Base-by-base conservation (phyloP, 2,329 filamentous ascomycete species). In the Xylariaceae sp. region DNA sequence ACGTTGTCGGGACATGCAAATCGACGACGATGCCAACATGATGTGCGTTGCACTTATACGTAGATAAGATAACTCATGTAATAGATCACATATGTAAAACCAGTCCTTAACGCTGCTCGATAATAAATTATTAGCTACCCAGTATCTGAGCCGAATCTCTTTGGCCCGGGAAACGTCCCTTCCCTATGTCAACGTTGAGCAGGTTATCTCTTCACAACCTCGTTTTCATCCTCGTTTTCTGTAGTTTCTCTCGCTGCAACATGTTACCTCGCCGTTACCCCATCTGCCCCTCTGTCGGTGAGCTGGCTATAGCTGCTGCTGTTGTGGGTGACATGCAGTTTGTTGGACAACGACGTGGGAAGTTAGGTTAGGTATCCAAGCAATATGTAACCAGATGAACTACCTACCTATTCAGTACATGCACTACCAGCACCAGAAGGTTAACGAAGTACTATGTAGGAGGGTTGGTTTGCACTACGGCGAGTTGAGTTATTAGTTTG, bases 271-370 rank as follows among this genome's bases (percentile, higher is more conserved):
- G 7, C 41, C 21, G 41, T 43, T 45, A 21, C 34, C 16, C 43
- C 18, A 40, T 26, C 22, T 51, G 32, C 34, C 37, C 32, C 37
- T 41, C 21, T 42, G 52, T 58, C 54, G 56, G 56, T 59, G 56
- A 59, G 56, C 54, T 57, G 54, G 56, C 54, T 50, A 49, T 36
- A 19, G 47, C 29, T 50, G 26, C 26, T 30, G 44, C 50, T 56
- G 49, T 55, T 54, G 50, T 42, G 47, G 49, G 49, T 49, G 36
- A 53, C 49, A 30, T 55, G 55, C 55, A 56, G 47, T 52, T n/a
- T 22, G 45, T 53, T 37, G 53, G 56, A 53, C 54, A 56, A 53
- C 54, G 32, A 58, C 54, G 54, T 57, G 55, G 55, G 54, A 57
- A 19, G 51, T 39, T 51, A 40, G 54, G 51, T 59, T 59, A 59